Percentiles rank a stretch among this genome's conserved stretches.
These are phyloP conservation scores for Colletotrichum sojae DNA, from an alignment of 2,329 filamentous ascomycete genomes.

Conservation along the genomic window DNA sequence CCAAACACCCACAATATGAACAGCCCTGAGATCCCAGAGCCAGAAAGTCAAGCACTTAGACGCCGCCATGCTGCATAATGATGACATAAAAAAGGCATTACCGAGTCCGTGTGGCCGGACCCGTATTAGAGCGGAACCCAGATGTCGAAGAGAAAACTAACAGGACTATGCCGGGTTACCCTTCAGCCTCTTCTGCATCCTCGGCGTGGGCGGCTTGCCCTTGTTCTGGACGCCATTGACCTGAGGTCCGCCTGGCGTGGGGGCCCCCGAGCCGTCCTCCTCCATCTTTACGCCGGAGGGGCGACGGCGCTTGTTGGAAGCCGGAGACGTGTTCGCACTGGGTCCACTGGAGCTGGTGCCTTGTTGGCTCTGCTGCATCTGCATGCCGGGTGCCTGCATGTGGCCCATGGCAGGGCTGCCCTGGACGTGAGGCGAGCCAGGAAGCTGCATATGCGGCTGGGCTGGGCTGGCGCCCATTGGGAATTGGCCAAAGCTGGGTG, in stretches of 20 bases:
- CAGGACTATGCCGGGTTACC: slow-evolving; percentile 55
- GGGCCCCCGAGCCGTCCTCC: slow-evolving; percentile 65
- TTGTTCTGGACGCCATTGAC: slow-evolving; percentile 66
- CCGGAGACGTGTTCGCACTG: slow-evolving; percentile 76
- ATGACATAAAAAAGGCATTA: slow-evolving; percentile 49
- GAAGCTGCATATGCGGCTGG: slow-evolving; percentile 71
- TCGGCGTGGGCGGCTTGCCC: slow-evolving; percentile 69
- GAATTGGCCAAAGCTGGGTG: slow-evolving; percentile 70
- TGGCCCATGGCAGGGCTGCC: slow-evolving; percentile 73
- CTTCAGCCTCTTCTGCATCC: slow-evolving; percentile 70
- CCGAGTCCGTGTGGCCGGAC: slow-evolving; percentile 16
- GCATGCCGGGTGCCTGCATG: slow-evolving; percentile 77
- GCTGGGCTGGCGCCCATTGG: slow-evolving; percentile 73
- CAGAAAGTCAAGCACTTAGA: slow-evolving; percentile 46
- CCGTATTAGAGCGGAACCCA: slow-evolving; percentile 33
- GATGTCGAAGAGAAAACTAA: slow-evolving; percentile 28
- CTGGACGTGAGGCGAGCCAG: slow-evolving; percentile 71
- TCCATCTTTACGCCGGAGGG: slow-evolving; percentile 71
- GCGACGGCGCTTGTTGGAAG: slow-evolving; percentile 71
- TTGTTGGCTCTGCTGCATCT: slow-evolving; percentile 77
- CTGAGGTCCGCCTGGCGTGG: slow-evolving; percentile 63
- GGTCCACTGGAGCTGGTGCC: slow-evolving; percentile 76
- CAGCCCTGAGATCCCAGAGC: slow-evolving; percentile 42
- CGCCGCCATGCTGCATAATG: slow-evolving; percentile 56
- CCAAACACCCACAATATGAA: slow-evolving; percentile 40